Conservation (phyloP, 73 alveolate species). For the Paramecium octaurelia region DNA sequence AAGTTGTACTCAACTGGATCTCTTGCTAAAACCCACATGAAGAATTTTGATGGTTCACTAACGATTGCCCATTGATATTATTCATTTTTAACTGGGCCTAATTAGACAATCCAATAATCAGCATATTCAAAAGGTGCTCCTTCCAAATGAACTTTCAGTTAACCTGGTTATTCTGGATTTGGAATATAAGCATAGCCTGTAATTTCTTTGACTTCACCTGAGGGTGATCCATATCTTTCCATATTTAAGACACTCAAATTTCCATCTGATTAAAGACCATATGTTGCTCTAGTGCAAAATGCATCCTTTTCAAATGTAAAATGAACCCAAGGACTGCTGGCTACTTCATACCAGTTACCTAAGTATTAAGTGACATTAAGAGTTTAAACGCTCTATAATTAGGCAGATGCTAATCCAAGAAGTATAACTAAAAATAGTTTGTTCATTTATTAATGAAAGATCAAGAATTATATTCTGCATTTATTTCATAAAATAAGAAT, state of each 20-base stretch:
- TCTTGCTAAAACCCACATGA: conserved; percentile 53
- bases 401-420: not conserved
- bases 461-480: not conserved
- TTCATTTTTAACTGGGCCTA: conserved; percentile 35
- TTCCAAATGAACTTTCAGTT: conserved; percentile 31
- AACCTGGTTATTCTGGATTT: conserved; percentile 12
- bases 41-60: conserved; percentile 25
- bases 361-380: not conserved
- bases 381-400: not conserved
- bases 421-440: not conserved
- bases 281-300: conserved; percentile 12
- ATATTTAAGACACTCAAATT: not conserved
- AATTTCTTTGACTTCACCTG: conserved; percentile 11
- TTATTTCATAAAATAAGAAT: not conserved
- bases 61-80: conserved; percentile 32
- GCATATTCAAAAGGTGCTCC: conserved; percentile 32
- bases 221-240: conserved; percentile 16
- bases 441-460: not conserved
- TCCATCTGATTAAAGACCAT: not conserved
- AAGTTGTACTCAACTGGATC: not conserved
- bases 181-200: conserved; percentile 27
- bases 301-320: conserved; percentile 33
- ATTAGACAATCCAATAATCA: conserved; percentile 32
- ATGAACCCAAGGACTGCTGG: conserved; percentile 46
- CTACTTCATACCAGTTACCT: conserved; percentile 49